Base-by-base conservation (phyloP, 345 rosid genomes). In the Melaleuca alternifolia region DNA sequence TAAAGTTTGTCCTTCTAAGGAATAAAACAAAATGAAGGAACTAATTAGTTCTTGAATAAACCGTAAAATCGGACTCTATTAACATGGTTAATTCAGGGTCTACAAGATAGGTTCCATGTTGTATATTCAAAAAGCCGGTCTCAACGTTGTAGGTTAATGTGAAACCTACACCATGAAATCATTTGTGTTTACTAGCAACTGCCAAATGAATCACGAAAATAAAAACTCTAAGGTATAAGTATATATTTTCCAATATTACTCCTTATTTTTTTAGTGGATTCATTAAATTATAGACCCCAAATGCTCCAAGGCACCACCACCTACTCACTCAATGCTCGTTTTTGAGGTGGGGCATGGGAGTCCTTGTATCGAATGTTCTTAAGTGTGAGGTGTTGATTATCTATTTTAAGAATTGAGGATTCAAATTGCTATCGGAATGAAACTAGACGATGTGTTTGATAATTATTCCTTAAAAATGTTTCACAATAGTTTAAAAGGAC, bases 181-280 rank as follows among this genome's bases (percentile, higher is more conserved):
- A 0, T 2, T 54, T 2, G 23, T 54, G 5, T 26, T 5, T 23
- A 10, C 5, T 54, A 23, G 61, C 1, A 0, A 65, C 23, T 65
- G 7, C 11, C 11, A 2, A 21, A 41, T 33, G 8, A 65, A 16
- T 14, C 23, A 16, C 46, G 16, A 8, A 20, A 65, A 33, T 16
- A n/a, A n/a, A n/a, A n/a, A 15, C 5, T 0, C 0, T 4, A 16
- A 3, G 1, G 3, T 30, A 30, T 5, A 16, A 33, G 12, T 16
- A 30, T 5, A 0, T 23, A 2, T 62, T 62, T 62, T 30, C 3
- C 44, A 62, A 33, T 62, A 62, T 16, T 16, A 11, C 6, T 21
- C 76, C 41, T 62, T 28, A 1, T 1, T 0, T 6, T 26, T 59
- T 59, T 24, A 24, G 4, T 12, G 37, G 3, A 61, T 33, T n/a